Percentiles rank a stretch among this genome's conserved stretches.
Conservation (phyloP, 768 basidiomycete species). For the Wakefieldia striispora region DNA sequence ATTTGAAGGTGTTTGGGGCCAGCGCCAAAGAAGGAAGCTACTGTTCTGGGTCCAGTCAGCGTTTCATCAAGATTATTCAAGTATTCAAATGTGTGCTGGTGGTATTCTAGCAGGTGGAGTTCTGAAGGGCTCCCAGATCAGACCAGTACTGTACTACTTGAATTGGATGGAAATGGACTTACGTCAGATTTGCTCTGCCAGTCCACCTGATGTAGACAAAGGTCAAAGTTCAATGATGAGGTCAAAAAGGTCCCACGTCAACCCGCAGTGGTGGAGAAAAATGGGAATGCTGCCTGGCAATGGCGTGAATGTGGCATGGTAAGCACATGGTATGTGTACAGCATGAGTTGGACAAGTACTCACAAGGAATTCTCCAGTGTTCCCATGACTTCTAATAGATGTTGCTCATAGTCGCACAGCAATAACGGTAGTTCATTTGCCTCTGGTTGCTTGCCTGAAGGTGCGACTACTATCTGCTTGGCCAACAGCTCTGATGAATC, state of each 20-base stretch:
- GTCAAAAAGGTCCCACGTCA: not conserved
- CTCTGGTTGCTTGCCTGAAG: too few species aligned
- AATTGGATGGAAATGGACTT: not conserved
- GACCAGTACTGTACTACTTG: too few species aligned
- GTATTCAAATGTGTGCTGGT: not conserved
- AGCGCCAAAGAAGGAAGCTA: not conserved
- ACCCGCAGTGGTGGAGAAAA: not conserved
- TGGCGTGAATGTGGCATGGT: too few species aligned
- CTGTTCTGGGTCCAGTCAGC: not conserved
- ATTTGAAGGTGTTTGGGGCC: not conserved
- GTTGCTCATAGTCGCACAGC: not conserved
- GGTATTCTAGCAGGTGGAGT: slow-evolving; percentile 2
- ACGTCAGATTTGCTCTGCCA: not conserved
- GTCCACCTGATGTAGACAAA: not conserved
- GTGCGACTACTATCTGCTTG: too few species aligned
- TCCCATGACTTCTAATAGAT: not conserved
- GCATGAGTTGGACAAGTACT: not conserved
- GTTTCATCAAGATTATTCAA: not conserved
- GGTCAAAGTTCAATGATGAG: not conserved
- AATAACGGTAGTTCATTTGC: not conserved
- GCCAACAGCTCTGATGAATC: too few species aligned
- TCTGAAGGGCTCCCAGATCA: not conserved
- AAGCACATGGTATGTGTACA: too few species aligned
- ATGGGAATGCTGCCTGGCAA: not conserved
- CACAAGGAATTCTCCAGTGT: not conserved